Base-by-base conservation (phyloP, 352 stramenopile genomes). In the Globisporangium recalcitrans region DNA sequence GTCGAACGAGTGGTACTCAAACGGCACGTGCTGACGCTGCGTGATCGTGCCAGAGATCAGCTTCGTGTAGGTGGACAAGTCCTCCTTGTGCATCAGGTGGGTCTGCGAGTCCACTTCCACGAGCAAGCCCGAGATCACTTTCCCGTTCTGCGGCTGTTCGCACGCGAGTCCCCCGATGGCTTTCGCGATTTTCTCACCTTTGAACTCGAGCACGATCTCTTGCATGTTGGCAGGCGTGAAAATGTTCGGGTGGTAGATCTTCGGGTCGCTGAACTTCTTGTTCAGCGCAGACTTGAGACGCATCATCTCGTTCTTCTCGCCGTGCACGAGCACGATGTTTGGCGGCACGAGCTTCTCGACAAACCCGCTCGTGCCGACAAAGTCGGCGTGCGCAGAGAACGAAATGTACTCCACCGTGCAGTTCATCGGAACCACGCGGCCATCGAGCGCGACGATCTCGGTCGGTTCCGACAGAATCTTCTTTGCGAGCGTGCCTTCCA, bases 231-330 rank as follows among this genome's bases (percentile, higher is more conserved):
- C 87, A 24, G 85, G 80, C 11, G 85, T 94, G 26, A 83, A 84
- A 14, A 95, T 94, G 48, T 73, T 93, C 4, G 80, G 82, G 63
- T 87, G 74, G 72, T 95, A 91, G 31, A 84, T 68, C 62, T 92
- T 95, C 8, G 86, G 79, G 62, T 95, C 82, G 86, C 90, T 84
- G 63, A 95, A 95, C 65, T 97, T 96, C 60, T 95, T 94, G 32
- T 80, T 80, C 40, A 98, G 67, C 16, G 91, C 93, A 34, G 85
- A 91, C 67, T 98, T 98, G 46, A 99, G 71, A 58, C 94, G 80
- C 72, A 97, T 97, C 95, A 99, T 98, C 74, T 99, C 93, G 64
- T 98, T 97, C 70, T 98, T 98, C 63, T 98, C 92, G n/a, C 97
- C 97, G 68, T 98, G 95, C 7, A 98, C 96, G 1, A 97, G 87